These are phyloP conservation scores for Penicillium canariense DNA, from an alignment of 495 filamentous ascomycete genomes.

Conservation along the genomic window DNA sequence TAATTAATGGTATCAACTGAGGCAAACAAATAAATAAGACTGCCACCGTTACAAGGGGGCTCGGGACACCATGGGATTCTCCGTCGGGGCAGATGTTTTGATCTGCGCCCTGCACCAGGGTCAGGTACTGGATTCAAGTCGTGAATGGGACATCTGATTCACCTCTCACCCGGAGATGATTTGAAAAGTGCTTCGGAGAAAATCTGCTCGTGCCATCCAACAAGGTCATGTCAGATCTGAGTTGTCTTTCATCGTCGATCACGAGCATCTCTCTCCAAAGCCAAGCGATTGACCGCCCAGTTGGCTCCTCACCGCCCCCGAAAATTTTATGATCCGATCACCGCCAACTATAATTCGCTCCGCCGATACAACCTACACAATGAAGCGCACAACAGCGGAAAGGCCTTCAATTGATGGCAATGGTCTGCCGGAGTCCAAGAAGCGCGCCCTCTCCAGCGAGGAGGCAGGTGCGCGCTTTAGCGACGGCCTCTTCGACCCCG, in stretches of 20 bases:
- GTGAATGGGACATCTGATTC: neutral
- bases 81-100: neutral
- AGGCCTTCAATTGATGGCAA: slow-evolving; percentile 35
- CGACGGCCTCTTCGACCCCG: slow-evolving; percentile 69
- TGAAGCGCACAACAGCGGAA: slow-evolving; percentile 56
- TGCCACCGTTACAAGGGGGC: neutral
- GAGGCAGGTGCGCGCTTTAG: slow-evolving; percentile 59
- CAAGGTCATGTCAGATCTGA: neutral
- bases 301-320: slow-evolving; percentile 18
- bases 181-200: neutral
- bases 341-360: neutral
- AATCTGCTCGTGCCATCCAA: neutral
- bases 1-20: neutral
- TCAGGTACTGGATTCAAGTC: neutral
- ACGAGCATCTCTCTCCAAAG: neutral
- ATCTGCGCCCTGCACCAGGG: neutral
- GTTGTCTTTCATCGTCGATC: neutral
- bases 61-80: neutral
- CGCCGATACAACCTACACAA: slow-evolving; percentile 23
- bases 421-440: slow-evolving; percentile 47
- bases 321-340: slow-evolving; percentile 22
- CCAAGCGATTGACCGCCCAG: slow-evolving; percentile 12
- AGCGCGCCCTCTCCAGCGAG: slow-evolving; percentile 50
- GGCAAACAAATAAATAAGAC: neutral
- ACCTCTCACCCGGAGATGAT: neutral